Conservation (phyloP, 257 asterid species). For the Solanum acaule region DNA sequence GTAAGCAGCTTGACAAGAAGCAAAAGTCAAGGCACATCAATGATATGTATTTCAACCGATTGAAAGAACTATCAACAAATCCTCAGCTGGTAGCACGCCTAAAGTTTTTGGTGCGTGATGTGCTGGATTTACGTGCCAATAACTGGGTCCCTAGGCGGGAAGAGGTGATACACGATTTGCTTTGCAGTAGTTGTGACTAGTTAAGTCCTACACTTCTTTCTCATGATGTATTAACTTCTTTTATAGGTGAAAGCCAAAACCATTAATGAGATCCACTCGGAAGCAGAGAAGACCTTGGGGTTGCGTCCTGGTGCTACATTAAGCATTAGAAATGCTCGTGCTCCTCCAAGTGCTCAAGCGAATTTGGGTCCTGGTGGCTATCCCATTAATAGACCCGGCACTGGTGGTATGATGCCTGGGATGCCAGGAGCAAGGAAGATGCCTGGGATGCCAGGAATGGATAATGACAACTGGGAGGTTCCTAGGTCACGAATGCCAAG, state of each 20-base stretch:
- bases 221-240: neutral
- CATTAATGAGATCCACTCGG: conserved; percentile 79
- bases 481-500: conserved; percentile 75
- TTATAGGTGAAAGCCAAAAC: conserved; percentile 84
- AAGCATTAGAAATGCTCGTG: conserved; percentile 58
- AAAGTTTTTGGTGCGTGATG: conserved; percentile 83
- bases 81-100: conserved; percentile 74
- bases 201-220: neutral
- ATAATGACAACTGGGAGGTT: conserved; percentile 78
- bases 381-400: conserved; percentile 43
- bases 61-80: conserved; percentile 64
- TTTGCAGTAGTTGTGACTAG: neutral
- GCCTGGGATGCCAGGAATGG: conserved; percentile 81
- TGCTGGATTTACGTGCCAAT: conserved; percentile 68
- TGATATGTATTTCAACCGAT: conserved; percentile 57
- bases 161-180: conserved; percentile 39
- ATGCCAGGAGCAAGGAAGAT: conserved; percentile 88
- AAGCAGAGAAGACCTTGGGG: conserved; percentile 89
- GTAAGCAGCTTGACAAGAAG: conserved; percentile 82
- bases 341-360: conserved; percentile 43
- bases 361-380: conserved; percentile 49
- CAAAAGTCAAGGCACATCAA: conserved; percentile 61
- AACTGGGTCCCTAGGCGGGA: conserved; percentile 93
- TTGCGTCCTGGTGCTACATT: conserved; percentile 93
- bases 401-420: conserved; percentile 75